A percentile compares a stretch with the other conserved stretches of the same genome.
These are phyloP conservation scores for Citrullus amarus DNA, from an alignment of 306 rosid species.

Conservation along the genomic window DNA sequence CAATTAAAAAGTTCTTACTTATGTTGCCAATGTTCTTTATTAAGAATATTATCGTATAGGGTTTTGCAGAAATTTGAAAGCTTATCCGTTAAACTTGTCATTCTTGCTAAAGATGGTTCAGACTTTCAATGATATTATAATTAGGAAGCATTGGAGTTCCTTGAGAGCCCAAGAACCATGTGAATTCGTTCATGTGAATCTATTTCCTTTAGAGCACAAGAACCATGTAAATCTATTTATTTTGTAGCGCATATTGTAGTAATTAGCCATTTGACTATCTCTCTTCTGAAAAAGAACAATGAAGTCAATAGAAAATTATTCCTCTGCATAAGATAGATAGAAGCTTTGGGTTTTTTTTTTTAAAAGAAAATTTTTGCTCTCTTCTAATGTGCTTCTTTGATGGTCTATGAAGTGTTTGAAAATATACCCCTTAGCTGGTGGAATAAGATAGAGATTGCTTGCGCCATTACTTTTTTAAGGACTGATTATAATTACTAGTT, in stretches of 20 bases:
- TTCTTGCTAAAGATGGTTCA: neutral
- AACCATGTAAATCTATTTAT: neutral
- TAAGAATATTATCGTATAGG: neutral
- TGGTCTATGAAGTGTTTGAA: neutral
- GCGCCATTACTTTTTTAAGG: too few species aligned
- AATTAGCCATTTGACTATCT: neutral
- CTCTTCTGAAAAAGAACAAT: neutral
- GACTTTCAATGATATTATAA: neutral
- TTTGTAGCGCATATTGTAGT: neutral
- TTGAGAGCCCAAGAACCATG: neutral
- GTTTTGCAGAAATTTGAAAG: neutral
- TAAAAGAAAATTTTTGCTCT: neutral
- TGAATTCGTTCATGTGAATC: neutral
- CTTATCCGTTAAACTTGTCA: neutral
- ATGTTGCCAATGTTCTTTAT: neutral
- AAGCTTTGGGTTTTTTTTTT: neutral
- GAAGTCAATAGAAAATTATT: neutral
- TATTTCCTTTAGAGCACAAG: too few species aligned
- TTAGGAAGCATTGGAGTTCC: neutral
- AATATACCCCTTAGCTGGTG: neutral
- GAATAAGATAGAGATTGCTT: neutral
- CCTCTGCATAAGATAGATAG: neutral
- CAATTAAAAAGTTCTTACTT: neutral
- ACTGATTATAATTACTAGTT: neutral
- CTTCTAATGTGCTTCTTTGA: neutral